Conservation (phyloP, 1,284 basidiomycete species). For the Cryptococcus wingfieldii region DNA sequence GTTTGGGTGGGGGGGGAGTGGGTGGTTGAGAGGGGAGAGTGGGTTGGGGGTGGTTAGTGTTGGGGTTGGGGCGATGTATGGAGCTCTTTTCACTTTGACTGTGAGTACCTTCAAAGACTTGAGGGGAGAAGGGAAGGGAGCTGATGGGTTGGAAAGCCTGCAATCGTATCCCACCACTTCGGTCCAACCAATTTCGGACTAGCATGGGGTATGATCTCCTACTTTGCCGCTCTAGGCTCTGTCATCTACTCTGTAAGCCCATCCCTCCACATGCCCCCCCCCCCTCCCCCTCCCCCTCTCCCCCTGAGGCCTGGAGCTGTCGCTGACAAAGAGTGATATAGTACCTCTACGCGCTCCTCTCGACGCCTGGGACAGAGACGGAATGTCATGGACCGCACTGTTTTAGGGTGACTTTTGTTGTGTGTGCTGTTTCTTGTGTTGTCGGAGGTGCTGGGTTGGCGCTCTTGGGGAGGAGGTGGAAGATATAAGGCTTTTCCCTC, state of each 20-base stretch:
- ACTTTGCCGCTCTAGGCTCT: slow-evolving; percentile 46
- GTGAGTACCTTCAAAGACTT: slow-evolving; percentile 24
- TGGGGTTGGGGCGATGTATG: slow-evolving; percentile 46
- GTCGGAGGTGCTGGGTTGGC: slow-evolving; percentile 35
- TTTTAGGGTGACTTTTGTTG: slow-evolving; percentile 38
- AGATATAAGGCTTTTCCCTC: slow-evolving; percentile 20
- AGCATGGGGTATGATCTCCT: slow-evolving; percentile 49
- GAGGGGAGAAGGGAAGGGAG: not conserved
- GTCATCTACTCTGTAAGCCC: slow-evolving; percentile 44
- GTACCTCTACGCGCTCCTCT: slow-evolving; percentile 40
- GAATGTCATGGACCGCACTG: slow-evolving; percentile 43
- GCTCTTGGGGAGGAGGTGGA: slow-evolving; percentile 40
- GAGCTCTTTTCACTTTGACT: slow-evolving; percentile 46
- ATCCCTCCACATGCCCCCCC: not conserved
- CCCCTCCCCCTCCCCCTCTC: not conserved
- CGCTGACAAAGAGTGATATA: slow-evolving; percentile 6
- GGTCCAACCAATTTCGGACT: slow-evolving; percentile 48
- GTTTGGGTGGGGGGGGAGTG: slow-evolving; percentile 38
- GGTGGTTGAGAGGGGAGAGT: slow-evolving; percentile 31
- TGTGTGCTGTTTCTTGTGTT: slow-evolving; percentile 36
- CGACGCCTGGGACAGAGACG: slow-evolving; percentile 19
- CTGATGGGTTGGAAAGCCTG: slow-evolving; percentile 19
- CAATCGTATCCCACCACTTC: slow-evolving; percentile 45
- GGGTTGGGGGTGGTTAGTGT: slow-evolving; percentile 40
- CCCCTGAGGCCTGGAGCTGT: not conserved